Evolutionary conservation across 2,329 filamentous ascomycete genomes (phyloP), one percentile per base, ranked within the genome.

Genomic region (Colletotrichum sp.): DNA sequence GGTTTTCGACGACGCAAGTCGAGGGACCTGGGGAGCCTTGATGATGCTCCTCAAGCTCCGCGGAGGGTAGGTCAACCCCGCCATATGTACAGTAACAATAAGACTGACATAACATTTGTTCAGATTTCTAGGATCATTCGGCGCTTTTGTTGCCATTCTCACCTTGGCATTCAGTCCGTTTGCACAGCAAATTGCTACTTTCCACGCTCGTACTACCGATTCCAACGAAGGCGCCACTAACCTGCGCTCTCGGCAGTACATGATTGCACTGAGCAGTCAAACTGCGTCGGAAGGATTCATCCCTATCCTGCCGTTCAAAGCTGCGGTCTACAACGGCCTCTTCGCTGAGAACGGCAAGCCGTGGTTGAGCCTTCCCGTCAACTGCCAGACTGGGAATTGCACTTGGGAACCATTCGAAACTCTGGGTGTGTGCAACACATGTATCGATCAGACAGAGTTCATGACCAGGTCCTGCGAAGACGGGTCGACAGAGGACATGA

Each of bases 261-360:
- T 79, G 3, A 79, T 79, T 0, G 82, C 82, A 4, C 69, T 83
- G 6, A 79, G 79, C 3, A 80, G 81, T 60, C 49, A 76, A 24
- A 75, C 65, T 62, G 67, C 62, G 8, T 39, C 67, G 73, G 81
- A 81, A 8, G 80, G 80, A 2, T 84, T 82, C 18, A 82, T 84
- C 1, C 83, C 83, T 1, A 80, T 83, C 24, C 72, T 84, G 18
- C 81, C 83, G 3, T 78, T 84, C 60, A 84, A 84, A 65, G 80
- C 82, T 2, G 81, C 82, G 4, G 82, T 84, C 8, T 84, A 84
- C 66, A 82, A 83, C 62, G 83, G 82, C 8, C 79, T 84, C 6
- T 84, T 84, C 49, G 81, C 82, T 13, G 82, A 83, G 69, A 81
- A 83, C 71, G 79, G 79, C 24, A 78, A 82, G 21, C 82, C 71